Base-by-base conservation (phyloP, 352 stramenopile species). In the Paralagenidium karlingii region DNA sequence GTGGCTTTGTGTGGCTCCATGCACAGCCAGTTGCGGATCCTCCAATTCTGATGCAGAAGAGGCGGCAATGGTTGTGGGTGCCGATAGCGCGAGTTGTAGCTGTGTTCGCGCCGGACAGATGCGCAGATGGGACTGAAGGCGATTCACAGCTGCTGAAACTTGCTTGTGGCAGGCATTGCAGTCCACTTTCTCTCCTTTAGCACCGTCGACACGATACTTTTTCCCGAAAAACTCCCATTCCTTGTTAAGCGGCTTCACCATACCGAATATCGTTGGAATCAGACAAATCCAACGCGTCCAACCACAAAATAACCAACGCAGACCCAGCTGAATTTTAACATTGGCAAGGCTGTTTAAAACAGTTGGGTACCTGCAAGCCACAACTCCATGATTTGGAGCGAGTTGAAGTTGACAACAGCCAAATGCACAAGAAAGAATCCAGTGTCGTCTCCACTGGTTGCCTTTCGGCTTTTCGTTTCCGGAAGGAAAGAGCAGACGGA, bases 211-310 rank as follows among this genome's bases (percentile, higher is more conserved):
- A 41, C 63, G 58, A 49, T 82, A 82, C 53, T 58, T 71, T 20
- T 34, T 42, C 3, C 68, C 65, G 38, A 82, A 82, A 53, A 78
- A 48, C 58, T 71, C 56, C 68, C 68, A 82, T 62, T 78, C 65
- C 43, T 79, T 71, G 40, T 74, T 76, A 8, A 76, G 53, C 16
- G 53, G 58, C 48, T 68, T 73, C 9, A 75, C 63, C 68, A 82
- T 82, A 8, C 26, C 34, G 19, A 16, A 37, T 22, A 29, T 9
- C 27, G 27, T 13, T 31, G 27, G n/a, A n/a, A n/a, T n/a, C n/a
- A n/a, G n/a, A n/a, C n/a, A n/a, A n/a, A n/a, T n/a, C n/a, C n/a
- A n/a, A n/a, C n/a, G n/a, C n/a, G n/a, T n/a, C n/a, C n/a, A n/a
- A n/a, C n/a, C n/a, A n/a, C n/a, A n/a, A n/a, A n/a, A n/a, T n/a